Evolutionary conservation across 495 filamentous ascomycete genomes (phyloP), one percentile per base, ranked within the genome.

Genomic region (Aspergillus avenaceus): DNA sequence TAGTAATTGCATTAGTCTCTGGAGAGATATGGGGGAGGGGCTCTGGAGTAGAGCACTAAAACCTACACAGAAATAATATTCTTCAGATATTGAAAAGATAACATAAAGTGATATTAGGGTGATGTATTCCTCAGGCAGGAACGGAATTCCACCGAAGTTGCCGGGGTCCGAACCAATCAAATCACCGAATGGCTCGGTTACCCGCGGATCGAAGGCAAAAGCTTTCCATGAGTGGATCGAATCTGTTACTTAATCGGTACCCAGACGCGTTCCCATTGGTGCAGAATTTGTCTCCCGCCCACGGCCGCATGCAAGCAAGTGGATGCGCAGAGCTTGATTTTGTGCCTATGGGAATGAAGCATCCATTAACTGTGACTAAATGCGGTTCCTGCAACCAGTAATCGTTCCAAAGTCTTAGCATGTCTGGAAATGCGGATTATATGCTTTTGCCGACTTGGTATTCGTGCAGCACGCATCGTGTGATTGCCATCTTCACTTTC

Each of bases 51-150:
- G 34, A 38, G 12, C 3, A 19, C 6, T 19, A 19, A 9, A 38
- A 38, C 12, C 34, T 19, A 18, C 34, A n/a, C n/a, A n/a, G n/a
- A n/a, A n/a, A n/a, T n/a, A n/a, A n/a, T n/a, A n/a, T n/a, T n/a
- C n/a, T n/a, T n/a, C n/a, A n/a, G n/a, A n/a, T n/a, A n/a, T n/a
- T n/a, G n/a, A n/a, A n/a, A n/a, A n/a, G n/a, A n/a, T n/a, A n/a
- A n/a, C n/a, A n/a, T n/a, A n/a, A n/a, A n/a, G n/a, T n/a, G n/a
- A n/a, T 32, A 32, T 5, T 6, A 13, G 11, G 29, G 4, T 2
- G 34, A 38, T 36, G n/a, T n/a, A n/a, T n/a, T n/a, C 41, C 41
- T 29, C 41, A 44, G 41, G 41, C 41, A 16, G 8, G 32, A 14
- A 21, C 41, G 41, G 41, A 44, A 6, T 23, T 25, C 21, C 21